Conservation (phyloP, 2,329 filamentous ascomycete species). For the Verruconis gallopava region DNA sequence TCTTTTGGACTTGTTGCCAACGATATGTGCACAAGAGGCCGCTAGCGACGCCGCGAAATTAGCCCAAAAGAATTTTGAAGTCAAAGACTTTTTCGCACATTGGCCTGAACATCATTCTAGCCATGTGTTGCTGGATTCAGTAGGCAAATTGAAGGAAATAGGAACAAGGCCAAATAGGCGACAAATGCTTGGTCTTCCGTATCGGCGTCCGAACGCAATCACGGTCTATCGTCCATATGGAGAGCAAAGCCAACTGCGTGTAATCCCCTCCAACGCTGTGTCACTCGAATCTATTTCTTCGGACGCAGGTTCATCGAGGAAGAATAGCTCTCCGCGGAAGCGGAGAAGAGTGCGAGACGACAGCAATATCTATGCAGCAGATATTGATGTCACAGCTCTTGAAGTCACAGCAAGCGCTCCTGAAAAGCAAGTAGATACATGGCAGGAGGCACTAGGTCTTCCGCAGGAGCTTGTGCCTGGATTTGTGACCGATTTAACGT, state of each 20-base stretch:
- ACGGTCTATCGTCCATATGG: neutral
- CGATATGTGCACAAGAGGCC: neutral
- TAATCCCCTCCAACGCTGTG: too few species aligned
- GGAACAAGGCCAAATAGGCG: neutral
- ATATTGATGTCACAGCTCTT: neutral
- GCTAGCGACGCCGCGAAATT: neutral
- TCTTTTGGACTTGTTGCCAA: neutral
- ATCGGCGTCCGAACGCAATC: neutral
- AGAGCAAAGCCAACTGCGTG: neutral
- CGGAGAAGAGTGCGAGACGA: neutral
- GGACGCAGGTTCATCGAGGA: neutral
- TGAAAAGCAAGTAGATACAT: neutral
- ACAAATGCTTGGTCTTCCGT: neutral
- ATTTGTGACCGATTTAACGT: neutral
- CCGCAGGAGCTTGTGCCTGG: neutral
- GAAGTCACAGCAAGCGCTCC: neutral
- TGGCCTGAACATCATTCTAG: neutral
- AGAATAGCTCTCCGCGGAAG: neutral
- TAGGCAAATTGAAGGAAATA: neutral
- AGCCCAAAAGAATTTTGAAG: neutral
- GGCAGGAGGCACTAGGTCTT: neutral
- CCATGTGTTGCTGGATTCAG: neutral
- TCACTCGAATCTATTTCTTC: too few species aligned
- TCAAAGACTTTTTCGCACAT: neutral
- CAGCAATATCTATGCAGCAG: neutral